Conservation (phyloP, 345 rosid genomes). For the Ceriops zippeliana region DNA sequence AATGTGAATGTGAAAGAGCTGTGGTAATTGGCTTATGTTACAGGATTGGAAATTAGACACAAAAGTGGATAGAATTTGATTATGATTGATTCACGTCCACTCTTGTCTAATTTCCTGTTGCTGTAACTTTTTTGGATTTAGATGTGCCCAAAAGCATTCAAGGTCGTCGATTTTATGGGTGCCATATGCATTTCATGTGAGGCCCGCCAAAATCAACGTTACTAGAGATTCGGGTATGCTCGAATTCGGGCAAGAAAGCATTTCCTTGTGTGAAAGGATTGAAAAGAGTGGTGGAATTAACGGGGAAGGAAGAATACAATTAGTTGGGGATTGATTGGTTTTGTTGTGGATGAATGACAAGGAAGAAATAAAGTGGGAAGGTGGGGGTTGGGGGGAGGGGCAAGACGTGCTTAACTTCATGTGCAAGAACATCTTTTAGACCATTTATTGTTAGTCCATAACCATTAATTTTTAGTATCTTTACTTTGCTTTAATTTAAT, state of each 20-base stretch:
- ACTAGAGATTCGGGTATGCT: too few relatives aligned
- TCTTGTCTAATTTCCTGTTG: too few relatives aligned
- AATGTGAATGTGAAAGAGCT: neutral
- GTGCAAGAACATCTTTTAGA: slow-evolving; percentile 29
- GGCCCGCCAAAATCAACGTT: too few relatives aligned
- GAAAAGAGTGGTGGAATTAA: neutral
- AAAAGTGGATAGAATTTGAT: too few relatives aligned
- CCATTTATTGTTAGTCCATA: neutral
- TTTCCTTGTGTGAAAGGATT: slow-evolving; percentile 1
- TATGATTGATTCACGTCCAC: too few relatives aligned
- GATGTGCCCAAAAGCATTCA: too few relatives aligned
- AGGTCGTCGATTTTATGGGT: too few relatives aligned
- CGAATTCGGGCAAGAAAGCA: too few relatives aligned
- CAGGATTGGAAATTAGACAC: too few relatives aligned
- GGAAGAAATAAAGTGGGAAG: neutral
- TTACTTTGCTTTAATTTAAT: slow-evolving; percentile 10
- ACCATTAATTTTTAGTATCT: neutral
- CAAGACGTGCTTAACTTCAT: slow-evolving; percentile 33
- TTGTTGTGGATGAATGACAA: neutral
- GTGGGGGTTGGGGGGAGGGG: neutral
- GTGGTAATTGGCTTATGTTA: too few relatives aligned
- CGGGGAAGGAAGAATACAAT: neutral
- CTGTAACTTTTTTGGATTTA: too few relatives aligned
- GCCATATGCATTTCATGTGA: too few relatives aligned
- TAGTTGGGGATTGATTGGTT: slow-evolving; percentile 4